Conservation (phyloP, 352 stramenopile species). For the Pythium coloratum region DNA sequence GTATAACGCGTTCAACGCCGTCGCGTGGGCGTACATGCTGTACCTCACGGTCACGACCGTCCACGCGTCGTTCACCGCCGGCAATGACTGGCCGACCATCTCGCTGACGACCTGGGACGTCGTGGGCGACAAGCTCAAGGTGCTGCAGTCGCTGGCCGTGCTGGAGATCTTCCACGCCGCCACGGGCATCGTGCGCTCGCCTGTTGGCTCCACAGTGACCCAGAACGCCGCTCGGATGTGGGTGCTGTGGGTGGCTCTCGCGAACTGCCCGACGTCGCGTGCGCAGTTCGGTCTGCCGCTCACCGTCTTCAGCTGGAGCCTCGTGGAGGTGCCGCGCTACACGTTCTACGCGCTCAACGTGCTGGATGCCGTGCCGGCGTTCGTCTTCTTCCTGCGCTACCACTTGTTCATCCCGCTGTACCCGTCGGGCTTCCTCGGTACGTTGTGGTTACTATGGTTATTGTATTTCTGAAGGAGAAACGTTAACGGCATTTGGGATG, state of each 20-base stretch:
- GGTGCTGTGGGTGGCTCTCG: slow-evolving; percentile 94
- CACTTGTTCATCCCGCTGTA: slow-evolving; percentile 98
- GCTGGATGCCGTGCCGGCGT: slow-evolving; percentile 91
- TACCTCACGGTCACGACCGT: slow-evolving; percentile 62
- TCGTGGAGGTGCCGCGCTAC: slow-evolving; percentile 95
- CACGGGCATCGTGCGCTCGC: slow-evolving; percentile 94
- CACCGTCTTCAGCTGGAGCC: slow-evolving; percentile 87
- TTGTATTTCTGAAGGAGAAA: no score
- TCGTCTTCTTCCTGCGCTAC: slow-evolving; percentile 97
- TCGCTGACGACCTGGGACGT: slow-evolving; percentile 53
- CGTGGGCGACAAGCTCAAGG: slow-evolving; percentile 60
- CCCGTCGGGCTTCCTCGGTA: slow-evolving; percentile 93
- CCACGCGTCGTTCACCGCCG: slow-evolving; percentile 36
- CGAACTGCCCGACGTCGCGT: slow-evolving; percentile 74
- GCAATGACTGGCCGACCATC: slow-evolving; percentile 54
- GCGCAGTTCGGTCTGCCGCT: slow-evolving; percentile 85
- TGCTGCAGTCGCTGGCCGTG: slow-evolving; percentile 93
- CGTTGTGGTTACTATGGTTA: no score
- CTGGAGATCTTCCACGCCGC: slow-evolving; percentile 97
- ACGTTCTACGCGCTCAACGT: slow-evolving; percentile 97
- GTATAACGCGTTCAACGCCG: slow-evolving; percentile 48
- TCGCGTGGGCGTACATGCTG: slow-evolving; percentile 74
- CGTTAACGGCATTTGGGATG: no score
- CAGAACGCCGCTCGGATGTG: slow-evolving; percentile 90
- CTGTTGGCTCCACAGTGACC: slow-evolving; percentile 92